Conservation (phyloP, 495 filamentous ascomycete species). For the Trichoderma gamsii region DNA sequence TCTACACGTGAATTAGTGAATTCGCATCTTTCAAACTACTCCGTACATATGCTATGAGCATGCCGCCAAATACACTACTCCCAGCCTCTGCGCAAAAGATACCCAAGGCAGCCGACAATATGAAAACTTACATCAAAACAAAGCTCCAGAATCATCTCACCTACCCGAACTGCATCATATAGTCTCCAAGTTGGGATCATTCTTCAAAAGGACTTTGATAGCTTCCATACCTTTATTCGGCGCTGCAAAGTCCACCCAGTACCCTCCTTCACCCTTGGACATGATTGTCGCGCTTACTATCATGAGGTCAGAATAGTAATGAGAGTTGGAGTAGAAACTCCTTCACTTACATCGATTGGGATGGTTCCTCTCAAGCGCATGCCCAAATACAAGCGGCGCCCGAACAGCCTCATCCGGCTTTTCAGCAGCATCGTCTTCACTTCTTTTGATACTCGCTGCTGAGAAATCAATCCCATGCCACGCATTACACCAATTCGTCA, state of each 20-base stretch:
- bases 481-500: slow-evolving; percentile 14
- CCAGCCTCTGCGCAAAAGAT: too few species aligned
- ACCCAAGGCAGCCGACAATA: not conserved
- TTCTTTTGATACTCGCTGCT: not conserved
- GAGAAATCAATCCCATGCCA: slow-evolving; percentile 14
- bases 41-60: too few species aligned
- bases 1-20: too few species aligned
- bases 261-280: slow-evolving; percentile 11
- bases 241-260: slow-evolving; percentile 11
- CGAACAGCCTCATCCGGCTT: not conserved
- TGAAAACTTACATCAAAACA: not conserved
- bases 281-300: slow-evolving; percentile 5
- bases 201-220: not conserved
- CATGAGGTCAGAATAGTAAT: not conserved
- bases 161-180: not conserved
- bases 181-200: not conserved
- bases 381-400: slow-evolving; percentile 5
- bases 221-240: slow-evolving; percentile 5
- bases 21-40: too few species aligned
- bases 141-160: not conserved
- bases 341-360: slow-evolving; percentile 1
- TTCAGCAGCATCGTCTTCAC: not conserved
- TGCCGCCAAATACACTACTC: too few species aligned
- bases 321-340: not conserved
- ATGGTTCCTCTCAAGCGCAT: not conserved